Evolutionary conservation across 208 protist species (phyloP), one percentile per base, ranked within the genome.

Genomic region (Acanthamoeba healyi): DNA sequence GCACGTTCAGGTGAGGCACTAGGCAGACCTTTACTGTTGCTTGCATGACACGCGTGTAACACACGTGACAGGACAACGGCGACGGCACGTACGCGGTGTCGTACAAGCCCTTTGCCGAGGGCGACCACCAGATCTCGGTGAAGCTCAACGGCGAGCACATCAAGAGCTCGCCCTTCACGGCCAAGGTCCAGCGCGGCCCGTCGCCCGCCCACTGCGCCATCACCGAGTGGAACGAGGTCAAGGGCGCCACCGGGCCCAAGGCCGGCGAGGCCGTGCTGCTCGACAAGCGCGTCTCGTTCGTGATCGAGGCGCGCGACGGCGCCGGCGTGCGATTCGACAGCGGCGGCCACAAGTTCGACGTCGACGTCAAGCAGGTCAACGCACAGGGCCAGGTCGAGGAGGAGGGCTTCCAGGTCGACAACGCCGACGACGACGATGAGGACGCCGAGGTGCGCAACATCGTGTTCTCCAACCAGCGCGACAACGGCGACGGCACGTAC

Each of bases 141-240:
- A 90, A 90, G 58, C 58, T 90, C 38, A 90, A 90, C 36, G 82
- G 82, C n/a, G 40, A 42, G 32, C 74, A 84, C 42, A 90, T 90
- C 58, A 90, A 90, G 58, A 61, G 58, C 34, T 72, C 56, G 32
- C 82, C 82, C 32, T 90, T 67, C 54, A 90, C 82, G n/a, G 82
- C 82, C 32, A 63, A 67, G 29, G 58, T 90, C 15, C 36, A 70
- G 58, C 49, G 58, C 56, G 82, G 82, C 34, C 74, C 74, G 12
- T 84, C 74, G 42, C 42, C 74, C 14, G 36, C 74, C 15, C 74
- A 84, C 74, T 84, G 74, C 44, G 42, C 38, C 40, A 84, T 84
- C 74, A 38, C 40, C 74, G 74, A 84, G 36, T 84, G 74, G 74
- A 84, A 84, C 74, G 74, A 36, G 24, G 40, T 84, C 5, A 49